Base-by-base conservation (phyloP, 225 moss, liverwort and hornwort genomes). In the Sphagnum tenellum region DNA sequence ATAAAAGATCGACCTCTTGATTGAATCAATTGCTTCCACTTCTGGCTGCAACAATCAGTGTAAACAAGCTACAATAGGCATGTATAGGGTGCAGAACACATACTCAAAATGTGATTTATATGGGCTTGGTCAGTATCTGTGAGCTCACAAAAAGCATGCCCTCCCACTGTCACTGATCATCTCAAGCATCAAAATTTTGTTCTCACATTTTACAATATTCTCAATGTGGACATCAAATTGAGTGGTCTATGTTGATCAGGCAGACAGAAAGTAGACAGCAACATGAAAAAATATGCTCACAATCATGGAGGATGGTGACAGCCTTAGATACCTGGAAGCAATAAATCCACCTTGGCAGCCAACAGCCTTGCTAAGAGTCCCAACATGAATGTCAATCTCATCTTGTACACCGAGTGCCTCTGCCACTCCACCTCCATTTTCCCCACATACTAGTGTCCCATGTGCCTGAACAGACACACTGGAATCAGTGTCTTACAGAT, bases 11-110 rank as follows among this genome's bases (percentile, higher is more conserved):
- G 93, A 52, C 98, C 98, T 71, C 87, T 80, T 69, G 90, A 90
- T 82, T 98, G 98, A 73, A 98, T 98, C 89, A 79, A 98, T 72
- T 82, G 81, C 83, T 98, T 98, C 93, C 90, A 98, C 71, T 88
- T 93, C 60, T 76, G 79, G 76, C 98, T 98, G 81, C 85, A 77
- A 47, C 65, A 9, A 48, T 46, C 14, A 45, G 29, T 29, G 29
- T 29, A 29, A 29, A 29, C 29, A 1, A 29, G 29, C 29, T 29
- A 29, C 29, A 29, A 29, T 29, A 29, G 29, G 29, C 29, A 29
- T 29, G 29, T 29, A 29, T 29, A 29, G 29, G 29, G 49, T n/a
- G 58, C 11, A 12, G 9, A 47, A 47, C 44, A 44, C 45, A 47
- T 46, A 46, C 29, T 48, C 29, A 29, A 29, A 29, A 29, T 29